A percentile compares a stretch with the other conserved stretches of the same genome.
phyloP scores from a whole-genome alignment of 2,329 filamentous ascomycete species.

The Aspergillus carbonarius region DNA sequence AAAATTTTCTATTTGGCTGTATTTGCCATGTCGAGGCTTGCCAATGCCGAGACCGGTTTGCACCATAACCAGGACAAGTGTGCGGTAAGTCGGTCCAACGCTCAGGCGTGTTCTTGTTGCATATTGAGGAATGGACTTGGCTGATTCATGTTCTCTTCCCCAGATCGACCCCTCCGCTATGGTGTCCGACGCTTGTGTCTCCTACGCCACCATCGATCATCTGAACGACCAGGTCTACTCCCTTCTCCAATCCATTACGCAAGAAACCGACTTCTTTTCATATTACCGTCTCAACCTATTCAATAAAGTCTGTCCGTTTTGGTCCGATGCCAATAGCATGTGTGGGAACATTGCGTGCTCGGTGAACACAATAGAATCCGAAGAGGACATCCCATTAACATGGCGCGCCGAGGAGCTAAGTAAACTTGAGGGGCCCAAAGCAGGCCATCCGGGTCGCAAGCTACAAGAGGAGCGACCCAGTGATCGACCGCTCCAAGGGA shows the following conservation, averaged over 20 bases:
- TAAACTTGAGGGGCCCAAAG: slow-evolving; percentile 86
- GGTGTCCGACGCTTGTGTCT: slow-evolving; percentile 91
- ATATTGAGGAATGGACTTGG: slow-evolving; percentile 5
- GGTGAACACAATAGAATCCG: slow-evolving; percentile 90
- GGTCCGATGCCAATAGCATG: slow-evolving; percentile 88
- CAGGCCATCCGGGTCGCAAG: slow-evolving; percentile 78
- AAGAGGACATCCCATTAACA: slow-evolving; percentile 86
- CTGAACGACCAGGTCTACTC: slow-evolving; percentile 78
- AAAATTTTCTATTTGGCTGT: slow-evolving; percentile 62
- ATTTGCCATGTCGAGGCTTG: slow-evolving; percentile 57
- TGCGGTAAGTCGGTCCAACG: slow-evolving; percentile 50
- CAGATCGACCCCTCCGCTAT: slow-evolving; percentile 87
- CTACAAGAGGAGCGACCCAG: slow-evolving; percentile 68
- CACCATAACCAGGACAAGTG: slow-evolving; percentile 49
- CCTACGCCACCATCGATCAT: slow-evolving; percentile 83
- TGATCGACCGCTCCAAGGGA: slow-evolving; percentile 73
- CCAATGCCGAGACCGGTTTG: slow-evolving; percentile 44
- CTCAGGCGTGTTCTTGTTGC: neutral
- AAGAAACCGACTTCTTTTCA: slow-evolving; percentile 93
- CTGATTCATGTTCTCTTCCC: neutral
- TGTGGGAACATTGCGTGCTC: slow-evolving; percentile 97
- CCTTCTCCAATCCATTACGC: slow-evolving; percentile 75
- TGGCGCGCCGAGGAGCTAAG: slow-evolving; percentile 92
- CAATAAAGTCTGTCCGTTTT: slow-evolving; percentile 93
- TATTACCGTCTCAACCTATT: slow-evolving; percentile 95